phyloP scores from a whole-genome alignment of 129 eudicot genomes.

The Scalesia atractyloides region DNA sequence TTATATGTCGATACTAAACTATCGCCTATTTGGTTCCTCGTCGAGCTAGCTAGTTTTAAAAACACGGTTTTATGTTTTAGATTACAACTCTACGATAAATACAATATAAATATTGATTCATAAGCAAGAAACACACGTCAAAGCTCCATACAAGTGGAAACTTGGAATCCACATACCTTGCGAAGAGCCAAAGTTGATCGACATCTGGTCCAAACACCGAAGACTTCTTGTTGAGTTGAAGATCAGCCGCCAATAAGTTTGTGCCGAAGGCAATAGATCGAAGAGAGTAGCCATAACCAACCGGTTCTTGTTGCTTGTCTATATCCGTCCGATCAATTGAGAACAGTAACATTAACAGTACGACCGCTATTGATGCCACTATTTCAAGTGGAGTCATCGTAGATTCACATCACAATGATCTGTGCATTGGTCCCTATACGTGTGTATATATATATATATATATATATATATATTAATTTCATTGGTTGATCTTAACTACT shows the following conservation, averaged over 20 bases:
- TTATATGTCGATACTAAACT: too few species aligned
- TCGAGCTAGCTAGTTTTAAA: too few species aligned
- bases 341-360: slow-evolving; percentile 10
- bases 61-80: too few species aligned
- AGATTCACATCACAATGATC: neutral
- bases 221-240: slow-evolving; percentile 51
- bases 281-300: slow-evolving; percentile 63
- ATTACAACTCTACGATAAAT: too few species aligned
- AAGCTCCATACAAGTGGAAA: too few species aligned
- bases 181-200: slow-evolving; percentile 47
- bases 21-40: too few species aligned
- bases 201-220: slow-evolving; percentile 62
- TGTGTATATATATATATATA: too few species aligned
- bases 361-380: slow-evolving; percentile 13
- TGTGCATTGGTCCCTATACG: neutral
- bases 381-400: slow-evolving; percentile 9
- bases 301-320: neutral
- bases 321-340: neutral
- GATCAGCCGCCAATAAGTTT: slow-evolving; percentile 46
- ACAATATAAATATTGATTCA: too few species aligned
- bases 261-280: slow-evolving; percentile 21
- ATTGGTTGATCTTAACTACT: neutral
- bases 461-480: neutral
- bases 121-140: too few species aligned
- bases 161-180: slow-evolving; percentile 48